Evolutionary conservation across 352 stramenopile genomes (phyloP).

Genomic region (Peronospora tabacina): DNA sequence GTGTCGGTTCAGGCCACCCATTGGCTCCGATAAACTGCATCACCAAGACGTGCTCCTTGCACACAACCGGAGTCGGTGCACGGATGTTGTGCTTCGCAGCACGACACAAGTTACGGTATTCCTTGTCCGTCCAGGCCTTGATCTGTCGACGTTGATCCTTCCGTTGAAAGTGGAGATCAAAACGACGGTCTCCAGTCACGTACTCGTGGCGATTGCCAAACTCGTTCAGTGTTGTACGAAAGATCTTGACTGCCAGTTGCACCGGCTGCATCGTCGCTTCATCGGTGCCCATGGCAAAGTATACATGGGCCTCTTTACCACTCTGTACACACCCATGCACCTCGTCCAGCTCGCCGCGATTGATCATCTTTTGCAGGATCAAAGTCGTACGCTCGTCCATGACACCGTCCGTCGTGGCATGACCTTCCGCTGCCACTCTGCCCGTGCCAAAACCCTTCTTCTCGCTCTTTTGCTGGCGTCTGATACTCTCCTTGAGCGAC

Average conservation of each 20-base stretch:
- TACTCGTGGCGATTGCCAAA: slow-evolving; percentile 81
- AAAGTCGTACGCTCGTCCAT: slow-evolving; percentile 69
- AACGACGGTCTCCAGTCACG: slow-evolving; percentile 72
- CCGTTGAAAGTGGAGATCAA: slow-evolving; percentile 67
- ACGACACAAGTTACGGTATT: slow-evolving; percentile 57
- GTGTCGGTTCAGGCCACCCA: slow-evolving; percentile 50
- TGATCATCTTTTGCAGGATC: slow-evolving; percentile 71
- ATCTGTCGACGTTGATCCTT: slow-evolving; percentile 59
- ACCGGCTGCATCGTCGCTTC: slow-evolving; percentile 32
- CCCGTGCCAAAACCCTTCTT: slow-evolving; percentile 45
- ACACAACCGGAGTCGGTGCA: slow-evolving; percentile 33
- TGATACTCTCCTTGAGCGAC: slow-evolving; percentile 46
- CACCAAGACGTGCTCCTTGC: slow-evolving; percentile 64
- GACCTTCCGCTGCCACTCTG: slow-evolving; percentile 40
- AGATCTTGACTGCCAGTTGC: slow-evolving; percentile 67
- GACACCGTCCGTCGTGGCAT: slow-evolving; percentile 64
- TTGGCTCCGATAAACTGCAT: slow-evolving; percentile 63
- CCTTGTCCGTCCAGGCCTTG: slow-evolving; percentile 71
- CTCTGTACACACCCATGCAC: slow-evolving; percentile 71
- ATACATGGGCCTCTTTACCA: slow-evolving; percentile 81
- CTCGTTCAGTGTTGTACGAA: slow-evolving; percentile 77
- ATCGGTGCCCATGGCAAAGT: slow-evolving; percentile 55
- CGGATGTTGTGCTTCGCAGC: slow-evolving; percentile 40
- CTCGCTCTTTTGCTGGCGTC: slow-evolving; percentile 45
- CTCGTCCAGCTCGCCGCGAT: slow-evolving; percentile 53